phyloP scores from a whole-genome alignment of 2,329 filamentous ascomycete species.

The Diaporthe velutina region DNA sequence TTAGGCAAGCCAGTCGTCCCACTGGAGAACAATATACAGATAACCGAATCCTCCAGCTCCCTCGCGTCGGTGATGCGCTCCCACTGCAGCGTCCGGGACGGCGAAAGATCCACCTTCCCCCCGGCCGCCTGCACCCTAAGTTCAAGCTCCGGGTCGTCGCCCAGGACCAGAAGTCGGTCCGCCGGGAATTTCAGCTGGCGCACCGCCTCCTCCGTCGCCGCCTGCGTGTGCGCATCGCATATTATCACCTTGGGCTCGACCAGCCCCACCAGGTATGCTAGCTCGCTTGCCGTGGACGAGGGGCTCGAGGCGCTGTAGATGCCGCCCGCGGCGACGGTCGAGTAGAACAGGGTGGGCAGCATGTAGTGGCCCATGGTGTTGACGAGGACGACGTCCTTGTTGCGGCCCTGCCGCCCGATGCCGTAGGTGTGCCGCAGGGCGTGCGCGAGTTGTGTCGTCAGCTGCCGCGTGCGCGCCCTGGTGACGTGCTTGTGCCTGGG shows the following conservation, averaged over 20 bases:
- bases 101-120: constrained; percentile 49
- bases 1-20: constrained; percentile 64
- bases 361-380: constrained; percentile 69
- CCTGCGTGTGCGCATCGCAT: constrained; percentile 61
- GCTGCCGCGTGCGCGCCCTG: constrained; percentile 60
- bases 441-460: constrained; percentile 66
- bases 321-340: constrained; percentile 69
- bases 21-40: constrained; percentile 62
- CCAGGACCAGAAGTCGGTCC: constrained; percentile 45
- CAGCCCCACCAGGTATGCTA: constrained; percentile 59
- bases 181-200: constrained; percentile 6
- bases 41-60: constrained; percentile 55
- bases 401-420: constrained; percentile 62
- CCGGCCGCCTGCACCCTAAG: constrained; percentile 48
- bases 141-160: constrained; percentile 35
- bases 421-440: constrained; percentile 65
- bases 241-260: constrained; percentile 55
- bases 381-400: constrained; percentile 66
- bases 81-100: constrained; percentile 61
- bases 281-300: constrained; percentile 62
- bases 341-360: constrained; percentile 66
- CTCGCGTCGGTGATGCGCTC: constrained; percentile 62
- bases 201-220: constrained; percentile 50
- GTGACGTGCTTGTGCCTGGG: constrained; percentile 64
- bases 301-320: constrained; percentile 69